A percentile compares a stretch with the other conserved stretches of the same genome.
Evolutionary conservation across 495 filamentous ascomycete species (phyloP).

Genomic region (Tuber magnatum): DNA sequence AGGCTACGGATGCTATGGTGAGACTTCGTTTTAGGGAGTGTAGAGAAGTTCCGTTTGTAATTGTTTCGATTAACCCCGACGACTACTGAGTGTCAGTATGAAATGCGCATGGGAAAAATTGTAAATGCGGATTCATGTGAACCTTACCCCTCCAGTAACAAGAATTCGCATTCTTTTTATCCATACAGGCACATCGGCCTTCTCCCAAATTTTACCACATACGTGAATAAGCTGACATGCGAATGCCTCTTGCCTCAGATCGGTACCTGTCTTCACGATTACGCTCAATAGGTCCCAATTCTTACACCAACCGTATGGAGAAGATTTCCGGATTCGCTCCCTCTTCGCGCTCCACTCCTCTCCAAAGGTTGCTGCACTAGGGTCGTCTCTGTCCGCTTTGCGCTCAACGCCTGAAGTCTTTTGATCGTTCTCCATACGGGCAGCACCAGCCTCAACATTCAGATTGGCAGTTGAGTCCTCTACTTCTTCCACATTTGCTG

Average conservation of each 20-base stretch:
- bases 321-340: slow-evolving; percentile 66
- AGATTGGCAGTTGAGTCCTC: slow-evolving; percentile 45
- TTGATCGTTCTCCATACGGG: slow-evolving; percentile 72
- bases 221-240: slow-evolving; percentile 69
- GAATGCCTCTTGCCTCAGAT: slow-evolving; percentile 70
- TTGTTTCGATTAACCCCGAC: slow-evolving; percentile 70
- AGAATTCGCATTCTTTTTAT: slow-evolving; percentile 72
- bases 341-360: slow-evolving; percentile 70
- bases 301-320: slow-evolving; percentile 69
- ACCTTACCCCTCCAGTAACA: slow-evolving; percentile 59
- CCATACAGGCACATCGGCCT: slow-evolving; percentile 66
- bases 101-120: not conserved
- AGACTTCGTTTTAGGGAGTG: slow-evolving; percentile 69
- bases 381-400: slow-evolving; percentile 69
- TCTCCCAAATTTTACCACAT: slow-evolving; percentile 67
- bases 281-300: slow-evolving; percentile 75
- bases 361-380: slow-evolving; percentile 71
- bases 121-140: slow-evolving; percentile 7
- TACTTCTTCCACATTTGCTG: slow-evolving; percentile 41
- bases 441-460: slow-evolving; percentile 60
- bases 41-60: slow-evolving; percentile 68
- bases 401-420: slow-evolving; percentile 69
- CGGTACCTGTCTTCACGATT: slow-evolving; percentile 71
- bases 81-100: slow-evolving; percentile 43
- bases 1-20: slow-evolving; percentile 59